Percentiles rank a stretch among this genome's conserved stretches.
Evolutionary conservation across 768 basidiomycete species (phyloP).

Genomic region (Austroboletus eburneus): DNA sequence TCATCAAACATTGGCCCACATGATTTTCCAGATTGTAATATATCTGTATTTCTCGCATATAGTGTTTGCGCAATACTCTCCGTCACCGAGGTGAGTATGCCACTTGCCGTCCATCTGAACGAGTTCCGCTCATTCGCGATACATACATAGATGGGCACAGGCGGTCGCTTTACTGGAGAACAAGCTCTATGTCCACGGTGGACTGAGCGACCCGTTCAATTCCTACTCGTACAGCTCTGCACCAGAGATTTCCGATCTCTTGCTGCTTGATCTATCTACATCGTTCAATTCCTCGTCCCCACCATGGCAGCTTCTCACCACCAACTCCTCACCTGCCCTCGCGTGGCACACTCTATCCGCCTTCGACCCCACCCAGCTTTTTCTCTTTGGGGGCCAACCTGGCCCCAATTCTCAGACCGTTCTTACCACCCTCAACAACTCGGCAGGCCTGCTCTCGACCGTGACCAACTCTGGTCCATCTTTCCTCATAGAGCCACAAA

Average conservation of each 20-base stretch:
- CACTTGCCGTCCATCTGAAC: neutral
- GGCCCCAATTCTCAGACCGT: conserved; percentile 53
- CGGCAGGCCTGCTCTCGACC: conserved; percentile 54
- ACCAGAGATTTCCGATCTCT: conserved; percentile 65
- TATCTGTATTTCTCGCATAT: conserved; percentile 13
- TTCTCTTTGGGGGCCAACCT: conserved; percentile 77
- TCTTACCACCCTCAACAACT: conserved; percentile 54
- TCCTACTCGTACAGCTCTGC: conserved; percentile 70
- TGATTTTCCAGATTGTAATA: conserved; percentile 8
- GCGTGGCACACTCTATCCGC: conserved; percentile 81
- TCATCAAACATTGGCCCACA: conserved; percentile 1
- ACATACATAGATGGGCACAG: conserved; percentile 80
- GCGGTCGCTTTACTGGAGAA: conserved; percentile 56
- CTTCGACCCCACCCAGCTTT: conserved; percentile 46
- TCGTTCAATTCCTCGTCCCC: conserved; percentile 59
- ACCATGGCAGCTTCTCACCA: conserved; percentile 62
- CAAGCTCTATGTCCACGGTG: conserved; percentile 71
- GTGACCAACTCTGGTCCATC: conserved; percentile 33
- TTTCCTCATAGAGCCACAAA: conserved; percentile 45
- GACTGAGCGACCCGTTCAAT: conserved; percentile 70
- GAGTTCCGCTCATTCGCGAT: conserved; percentile 9
- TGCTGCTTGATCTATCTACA: conserved; percentile 59
- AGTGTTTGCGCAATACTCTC: conserved; percentile 22
- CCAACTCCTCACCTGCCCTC: conserved; percentile 51
- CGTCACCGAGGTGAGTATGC: conserved; percentile 22